A percentile compares a stretch with the other conserved stretches of the same genome.
Evolutionary conservation across 2,329 filamentous ascomycete species (phyloP).

Genomic region (Podosphaera xanthii): DNA sequence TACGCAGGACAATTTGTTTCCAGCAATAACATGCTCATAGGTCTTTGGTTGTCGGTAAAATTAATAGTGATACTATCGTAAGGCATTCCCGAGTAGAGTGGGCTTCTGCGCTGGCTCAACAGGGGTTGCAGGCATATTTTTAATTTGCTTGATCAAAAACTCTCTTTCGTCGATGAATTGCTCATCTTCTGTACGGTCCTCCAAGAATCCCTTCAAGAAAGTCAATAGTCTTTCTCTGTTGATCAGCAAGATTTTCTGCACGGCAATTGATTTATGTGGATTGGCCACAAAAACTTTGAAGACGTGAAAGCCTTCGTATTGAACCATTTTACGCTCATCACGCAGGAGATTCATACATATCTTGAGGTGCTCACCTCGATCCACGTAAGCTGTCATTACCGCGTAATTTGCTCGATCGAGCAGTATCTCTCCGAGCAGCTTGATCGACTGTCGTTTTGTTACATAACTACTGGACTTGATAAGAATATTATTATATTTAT

Average conservation of each 20-base stretch:
- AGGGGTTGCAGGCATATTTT: conserved; percentile 37
- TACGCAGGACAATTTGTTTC: no score
- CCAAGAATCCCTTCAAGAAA: conserved; percentile 78
- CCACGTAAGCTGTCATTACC: conserved; percentile 95
- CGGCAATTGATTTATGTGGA: conserved; percentile 88
- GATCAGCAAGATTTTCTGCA: conserved; percentile 88
- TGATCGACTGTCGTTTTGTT: conserved; percentile 94
- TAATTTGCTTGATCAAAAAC: conserved; percentile 88
- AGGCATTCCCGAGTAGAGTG: conserved; percentile 10
- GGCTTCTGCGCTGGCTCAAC: conserved; percentile 21
- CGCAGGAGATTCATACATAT: conserved; percentile 93
- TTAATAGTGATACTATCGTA: conserved; percentile 10
- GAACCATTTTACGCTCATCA: conserved; percentile 95
- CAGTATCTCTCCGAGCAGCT: conserved; percentile 82
- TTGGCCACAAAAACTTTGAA: conserved; percentile 99
- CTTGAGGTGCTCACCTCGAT: conserved; percentile 86
- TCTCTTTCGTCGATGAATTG: conserved; percentile 97
- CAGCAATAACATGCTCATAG: no score
- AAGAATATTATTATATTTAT: conserved; percentile 66
- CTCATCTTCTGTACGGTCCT: conserved; percentile 89
- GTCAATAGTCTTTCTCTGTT: conserved; percentile 77
- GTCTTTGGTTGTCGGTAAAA: not conserved
- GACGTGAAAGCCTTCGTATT: conserved; percentile 97
- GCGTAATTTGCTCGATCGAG: conserved; percentile 91
- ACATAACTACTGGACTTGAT: conserved; percentile 91